These are phyloP conservation scores for Earliella scabrosa DNA, from an alignment of 1,284 basidiomycete species.

Conservation along the genomic window DNA sequence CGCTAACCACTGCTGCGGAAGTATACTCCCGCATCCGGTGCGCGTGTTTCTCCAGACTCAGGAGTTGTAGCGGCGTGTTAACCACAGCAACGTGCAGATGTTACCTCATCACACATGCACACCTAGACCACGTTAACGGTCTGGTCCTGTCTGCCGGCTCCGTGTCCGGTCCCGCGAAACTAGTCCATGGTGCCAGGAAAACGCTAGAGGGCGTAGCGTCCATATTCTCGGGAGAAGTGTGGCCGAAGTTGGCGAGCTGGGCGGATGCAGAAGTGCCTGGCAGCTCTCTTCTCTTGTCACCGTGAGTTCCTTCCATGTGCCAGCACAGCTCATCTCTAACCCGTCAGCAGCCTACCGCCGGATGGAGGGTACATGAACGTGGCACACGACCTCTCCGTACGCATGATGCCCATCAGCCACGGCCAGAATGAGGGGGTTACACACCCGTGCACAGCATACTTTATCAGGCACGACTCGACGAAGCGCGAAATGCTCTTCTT, in stretches of 20 bases:
- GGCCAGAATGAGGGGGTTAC: constrained; percentile 49
- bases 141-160: constrained; percentile 80
- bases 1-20: constrained; percentile 46
- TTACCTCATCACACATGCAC: constrained; percentile 81
- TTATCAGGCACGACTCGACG: constrained; percentile 64
- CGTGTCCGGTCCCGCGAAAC: constrained; percentile 61
- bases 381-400: constrained; percentile 62
- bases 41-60: constrained; percentile 18
- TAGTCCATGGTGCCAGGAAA: constrained; percentile 63
- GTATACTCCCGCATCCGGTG: constrained; percentile 66
- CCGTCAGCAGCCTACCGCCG: constrained; percentile 27
- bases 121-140: constrained; percentile 81
- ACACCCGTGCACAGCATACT: constrained; percentile 79
- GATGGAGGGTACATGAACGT: constrained; percentile 58
- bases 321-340: neutral
- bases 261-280: constrained; percentile 53
- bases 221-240: constrained; percentile 79
- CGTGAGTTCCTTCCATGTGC: constrained; percentile 22
- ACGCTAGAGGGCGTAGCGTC: constrained; percentile 72
- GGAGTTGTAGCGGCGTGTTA: neutral
- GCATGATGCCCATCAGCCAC: constrained; percentile 71
- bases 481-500: constrained; percentile 79
- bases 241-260: constrained; percentile 84
- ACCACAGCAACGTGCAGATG: constrained; percentile 44
- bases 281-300: constrained; percentile 59